phyloP scores from a whole-genome alignment of 345 rosid genomes.

The Gynandropsis gynandra region DNA sequence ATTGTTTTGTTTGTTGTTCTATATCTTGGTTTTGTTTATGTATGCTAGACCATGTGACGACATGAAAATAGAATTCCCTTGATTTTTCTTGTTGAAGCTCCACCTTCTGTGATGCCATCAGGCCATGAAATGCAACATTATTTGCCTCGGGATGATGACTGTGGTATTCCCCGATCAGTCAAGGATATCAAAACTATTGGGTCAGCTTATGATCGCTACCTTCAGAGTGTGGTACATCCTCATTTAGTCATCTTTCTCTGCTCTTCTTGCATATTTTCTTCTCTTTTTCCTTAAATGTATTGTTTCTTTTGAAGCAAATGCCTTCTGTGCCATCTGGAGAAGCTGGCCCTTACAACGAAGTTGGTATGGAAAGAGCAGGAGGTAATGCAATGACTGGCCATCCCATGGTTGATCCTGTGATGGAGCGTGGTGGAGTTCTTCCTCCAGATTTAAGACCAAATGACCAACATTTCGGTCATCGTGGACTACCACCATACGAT shows the following conservation, averaged over 20 bases:
- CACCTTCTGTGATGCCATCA: constrained; percentile 22
- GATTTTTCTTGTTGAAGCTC: constrained; percentile 29
- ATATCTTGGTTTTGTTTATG: background rate
- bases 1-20: background rate
- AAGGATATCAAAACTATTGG: constrained; percentile 68
- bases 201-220: constrained; percentile 76
- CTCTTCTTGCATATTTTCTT: background rate
- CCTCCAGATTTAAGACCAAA: constrained; percentile 41
- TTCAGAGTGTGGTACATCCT: constrained; percentile 46
- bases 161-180: constrained; percentile 33
- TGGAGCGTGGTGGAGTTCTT: constrained; percentile 35
- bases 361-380: constrained; percentile 35
- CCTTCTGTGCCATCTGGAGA: constrained; percentile 52
- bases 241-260: background rate
- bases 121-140: constrained; percentile 45
- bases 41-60: constrained; percentile 1
- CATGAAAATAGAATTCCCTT: background rate
- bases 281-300: constrained; percentile 13
- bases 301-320: constrained; percentile 48
- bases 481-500: constrained; percentile 29
- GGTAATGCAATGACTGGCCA: constrained; percentile 33
- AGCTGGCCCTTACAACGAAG: constrained; percentile 35
- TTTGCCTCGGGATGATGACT: constrained; percentile 54
- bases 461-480: constrained; percentile 41
- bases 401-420: constrained; percentile 37